A percentile compares a stretch with the other conserved stretches of the same genome.
Conservation (phyloP, 83 land plant species). For the Thuja plicata region DNA sequence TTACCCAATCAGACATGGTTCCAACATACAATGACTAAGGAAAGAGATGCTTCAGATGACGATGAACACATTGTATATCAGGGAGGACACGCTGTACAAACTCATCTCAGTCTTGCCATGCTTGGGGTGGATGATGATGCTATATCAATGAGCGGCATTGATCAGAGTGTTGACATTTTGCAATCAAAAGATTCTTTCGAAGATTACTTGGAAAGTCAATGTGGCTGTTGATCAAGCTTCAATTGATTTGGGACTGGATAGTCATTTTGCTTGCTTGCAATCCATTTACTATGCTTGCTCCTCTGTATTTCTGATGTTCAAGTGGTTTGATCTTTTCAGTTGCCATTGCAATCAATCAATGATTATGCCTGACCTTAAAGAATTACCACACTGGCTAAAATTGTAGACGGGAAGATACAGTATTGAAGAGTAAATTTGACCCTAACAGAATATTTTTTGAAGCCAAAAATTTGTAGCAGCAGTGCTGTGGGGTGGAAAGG, state of each 20-base stretch:
- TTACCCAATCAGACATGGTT: slow-evolving; percentile 42
- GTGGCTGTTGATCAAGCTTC: slow-evolving; percentile 77
- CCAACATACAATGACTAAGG: slow-evolving; percentile 29
- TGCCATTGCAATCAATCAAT: not conserved
- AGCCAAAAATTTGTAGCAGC: not conserved
- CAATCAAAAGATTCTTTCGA: slow-evolving; percentile 48
- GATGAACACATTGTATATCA: slow-evolving; percentile 33
- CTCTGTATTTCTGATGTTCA: too few relatives aligned
- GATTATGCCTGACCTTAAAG: slow-evolving; percentile 2
- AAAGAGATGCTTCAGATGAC: slow-evolving; percentile 33
- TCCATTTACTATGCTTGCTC: not conserved
- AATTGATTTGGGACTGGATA: slow-evolving; percentile 30
- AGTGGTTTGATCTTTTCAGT: not conserved
- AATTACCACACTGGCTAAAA: not conserved
- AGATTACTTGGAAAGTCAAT: slow-evolving; percentile 69
- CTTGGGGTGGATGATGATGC: slow-evolving; percentile 82
- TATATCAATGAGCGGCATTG: slow-evolving; percentile 54
- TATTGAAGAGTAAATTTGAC: slow-evolving; percentile 2
- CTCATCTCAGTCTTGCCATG: slow-evolving; percentile 70
- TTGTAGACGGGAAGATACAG: not conserved
- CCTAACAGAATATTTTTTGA: not conserved
- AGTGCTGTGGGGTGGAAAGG: not conserved
- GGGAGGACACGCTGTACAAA: slow-evolving; percentile 24
- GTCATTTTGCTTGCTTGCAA: not conserved
- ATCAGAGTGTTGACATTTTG: slow-evolving; percentile 29